phyloP scores from a whole-genome alignment of 495 filamentous ascomycete species.

The Monascus purpureus region DNA sequence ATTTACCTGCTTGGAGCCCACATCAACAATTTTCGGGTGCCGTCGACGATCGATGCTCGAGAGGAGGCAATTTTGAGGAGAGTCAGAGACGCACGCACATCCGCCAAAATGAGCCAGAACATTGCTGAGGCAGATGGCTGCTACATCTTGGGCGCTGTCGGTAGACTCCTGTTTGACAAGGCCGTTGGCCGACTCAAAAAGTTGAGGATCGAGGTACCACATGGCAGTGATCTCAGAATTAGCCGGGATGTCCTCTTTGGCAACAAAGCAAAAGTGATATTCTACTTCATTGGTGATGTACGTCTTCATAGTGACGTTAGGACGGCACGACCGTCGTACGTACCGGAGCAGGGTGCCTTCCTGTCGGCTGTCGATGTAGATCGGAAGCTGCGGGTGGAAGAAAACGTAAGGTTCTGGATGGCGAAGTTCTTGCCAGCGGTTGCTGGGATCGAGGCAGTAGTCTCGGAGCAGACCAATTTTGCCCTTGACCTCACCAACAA shows the following conservation, averaged over 20 bases:
- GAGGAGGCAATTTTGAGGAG: slow-evolving; percentile 50
- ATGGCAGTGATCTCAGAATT: slow-evolving; percentile 49
- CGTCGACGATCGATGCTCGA: slow-evolving; percentile 59
- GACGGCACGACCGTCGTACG: slow-evolving; percentile 72
- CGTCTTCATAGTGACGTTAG: slow-evolving; percentile 71
- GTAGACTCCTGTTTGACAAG: slow-evolving; percentile 31
- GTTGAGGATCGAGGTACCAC: slow-evolving; percentile 47
- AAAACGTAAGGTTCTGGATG: slow-evolving; percentile 79
- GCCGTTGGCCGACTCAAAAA: slow-evolving; percentile 30
- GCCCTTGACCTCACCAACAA: slow-evolving; percentile 78
- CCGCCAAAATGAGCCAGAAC: slow-evolving; percentile 77
- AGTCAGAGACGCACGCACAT: slow-evolving; percentile 55
- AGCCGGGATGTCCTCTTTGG: slow-evolving; percentile 53
- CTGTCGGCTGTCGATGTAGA: slow-evolving; percentile 80
- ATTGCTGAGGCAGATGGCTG: slow-evolving; percentile 46
- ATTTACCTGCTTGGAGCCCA: slow-evolving; percentile 15
- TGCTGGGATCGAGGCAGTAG: slow-evolving; percentile 57
- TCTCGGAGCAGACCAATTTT: slow-evolving; percentile 65
- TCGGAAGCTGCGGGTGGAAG: slow-evolving; percentile 65
- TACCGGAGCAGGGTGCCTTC: slow-evolving; percentile 78
- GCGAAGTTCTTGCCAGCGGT: slow-evolving; percentile 60
- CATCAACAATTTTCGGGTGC: slow-evolving; percentile 30
- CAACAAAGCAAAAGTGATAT: slow-evolving; percentile 82
- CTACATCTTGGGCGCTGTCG: slow-evolving; percentile 32
- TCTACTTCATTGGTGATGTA: slow-evolving; percentile 59